Base-by-base conservation (phyloP, 768 basidiomycete species). In the Pleurotus tuoliensis region DNA sequence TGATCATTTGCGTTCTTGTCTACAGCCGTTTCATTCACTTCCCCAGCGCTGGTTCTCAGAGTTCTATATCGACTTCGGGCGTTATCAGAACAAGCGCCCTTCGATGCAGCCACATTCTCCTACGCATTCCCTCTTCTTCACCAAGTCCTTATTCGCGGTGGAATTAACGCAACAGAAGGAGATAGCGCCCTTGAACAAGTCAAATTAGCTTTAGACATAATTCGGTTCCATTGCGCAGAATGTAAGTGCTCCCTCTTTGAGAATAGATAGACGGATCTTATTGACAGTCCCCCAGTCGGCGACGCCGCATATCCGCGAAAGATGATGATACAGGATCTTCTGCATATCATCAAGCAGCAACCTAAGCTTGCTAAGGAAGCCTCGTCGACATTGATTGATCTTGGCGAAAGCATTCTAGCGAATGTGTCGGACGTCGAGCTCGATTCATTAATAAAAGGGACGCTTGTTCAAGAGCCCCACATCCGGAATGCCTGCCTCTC, bases 401-500 rank as follows among this genome's bases (percentile, higher is more conserved):
- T 97, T 11, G 91, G 89, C 37, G 87, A 90, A 64, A 87, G 92
- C 1, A 87, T 95, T 45, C 80, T 84, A 50, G 73, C 77, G 4
- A 86, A 76, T 16, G 86, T 89, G 0, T 80, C 82, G 1, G 62
- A 66, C 11, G 79, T 75, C 15, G 96, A 99, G 66, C 76, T 84
- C 2, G 63, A 70, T 1, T 80, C 84, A 15, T 73, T 98, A 41
- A 73, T 98, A 20, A 71, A 68, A 8, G 92, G 94, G 2, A 89
- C 86, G 0, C 76, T 98, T 6, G 72, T 81, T n/a, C 91, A 93
- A 63, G 96, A 98, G 63, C 86, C 86, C 0, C 88, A 92, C 64
- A 92, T 90, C 1, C 81, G 96, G 13, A 90, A 88, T 64, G 87
- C 94, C 7, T 93, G 91, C 64, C 73, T 98, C n/a, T 94, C 95